A percentile compares a stretch with the other conserved stretches of the same genome.
These are phyloP conservation scores for Striga hermonthica DNA, from an alignment of 305 asterid genomes.

Conservation along the genomic window DNA sequence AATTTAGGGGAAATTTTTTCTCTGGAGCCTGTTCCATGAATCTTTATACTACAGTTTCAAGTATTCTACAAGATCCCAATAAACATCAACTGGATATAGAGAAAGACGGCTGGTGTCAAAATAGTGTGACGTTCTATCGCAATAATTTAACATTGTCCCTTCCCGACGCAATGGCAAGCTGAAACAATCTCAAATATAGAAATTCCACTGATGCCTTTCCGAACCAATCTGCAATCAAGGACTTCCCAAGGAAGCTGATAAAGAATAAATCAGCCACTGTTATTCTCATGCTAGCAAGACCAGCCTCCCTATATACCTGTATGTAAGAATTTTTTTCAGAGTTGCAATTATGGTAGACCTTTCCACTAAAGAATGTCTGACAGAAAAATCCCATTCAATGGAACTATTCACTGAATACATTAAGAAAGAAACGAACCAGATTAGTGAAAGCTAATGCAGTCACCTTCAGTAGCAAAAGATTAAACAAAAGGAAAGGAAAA, in stretches of 20 bases:
- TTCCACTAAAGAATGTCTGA: constrained; percentile 6
- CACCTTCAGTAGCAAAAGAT: not conserved
- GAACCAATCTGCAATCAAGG: constrained; percentile 20
- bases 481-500: not conserved
- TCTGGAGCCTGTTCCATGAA: constrained; percentile 49
- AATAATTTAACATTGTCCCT: constrained; percentile 38
- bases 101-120: constrained; percentile 29
- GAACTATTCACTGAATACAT: constrained; percentile 1
- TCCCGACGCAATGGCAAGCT: constrained; percentile 32
- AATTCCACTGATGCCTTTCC: constrained; percentile 15
- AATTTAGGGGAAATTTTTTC: constrained; percentile 67
- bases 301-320: constrained; percentile 28
- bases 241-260: constrained; percentile 13
- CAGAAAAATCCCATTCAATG: constrained; percentile 11
- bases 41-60: constrained; percentile 37
- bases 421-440: constrained; percentile 19
- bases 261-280: constrained; percentile 11
- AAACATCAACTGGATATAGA: constrained; percentile 33
- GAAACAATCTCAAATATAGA: constrained; percentile 30
- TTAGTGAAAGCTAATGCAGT: constrained; percentile 7
- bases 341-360: constrained; percentile 18
- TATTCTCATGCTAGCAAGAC: constrained; percentile 1
- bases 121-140: constrained; percentile 34
- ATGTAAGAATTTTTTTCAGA: constrained; percentile 9
- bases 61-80: constrained; percentile 31